Conservation (phyloP, 2,329 filamentous ascomycete genomes). For the Alternaria triticimaculans region DNA sequence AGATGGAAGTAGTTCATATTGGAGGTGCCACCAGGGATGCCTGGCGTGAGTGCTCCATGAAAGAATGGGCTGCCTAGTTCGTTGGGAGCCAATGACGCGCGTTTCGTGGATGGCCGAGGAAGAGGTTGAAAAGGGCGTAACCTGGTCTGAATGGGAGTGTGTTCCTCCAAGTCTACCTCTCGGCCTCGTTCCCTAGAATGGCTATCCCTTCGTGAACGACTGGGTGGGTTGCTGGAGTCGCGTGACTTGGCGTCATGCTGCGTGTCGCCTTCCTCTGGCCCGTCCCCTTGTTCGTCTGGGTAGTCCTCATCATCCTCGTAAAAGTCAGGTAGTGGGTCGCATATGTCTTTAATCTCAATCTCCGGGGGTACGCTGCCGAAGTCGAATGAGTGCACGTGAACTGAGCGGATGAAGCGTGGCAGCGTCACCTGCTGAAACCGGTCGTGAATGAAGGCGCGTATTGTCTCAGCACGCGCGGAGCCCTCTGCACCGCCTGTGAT, state of each 20-base stretch:
- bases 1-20: conserved; percentile 85
- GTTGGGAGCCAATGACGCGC: conserved; percentile 36
- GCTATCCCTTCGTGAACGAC: conserved; percentile 44
- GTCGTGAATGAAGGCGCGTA: conserved; percentile 92
- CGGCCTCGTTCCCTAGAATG: conserved; percentile 31
- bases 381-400: conserved; percentile 91
- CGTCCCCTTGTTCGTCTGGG: conserved; percentile 61
- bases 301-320: conserved; percentile 82
- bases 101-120: conserved; percentile 36
- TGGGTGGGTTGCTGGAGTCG: conserved; percentile 36
- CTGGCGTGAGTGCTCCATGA: conserved; percentile 60
- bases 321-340: conserved; percentile 93
- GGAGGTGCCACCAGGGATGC: conserved; percentile 72
- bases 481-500: conserved; percentile 90
- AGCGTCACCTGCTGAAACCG: conserved; percentile 92
- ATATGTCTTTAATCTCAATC: conserved; percentile 94
- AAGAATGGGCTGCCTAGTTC: conserved; percentile 49
- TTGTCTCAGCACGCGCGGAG: conserved; percentile 79
- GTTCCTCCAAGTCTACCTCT: conserved; percentile 22
- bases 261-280: conserved; percentile 43
- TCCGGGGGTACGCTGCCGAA: conserved; percentile 85
- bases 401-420: conserved; percentile 95
- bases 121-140: conserved; percentile 33
- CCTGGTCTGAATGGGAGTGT: conserved; percentile 25
- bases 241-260: conserved; percentile 22